Evolutionary conservation across 345 rosid genomes (phyloP).

Genomic region (Durio zibethinus): DNA sequence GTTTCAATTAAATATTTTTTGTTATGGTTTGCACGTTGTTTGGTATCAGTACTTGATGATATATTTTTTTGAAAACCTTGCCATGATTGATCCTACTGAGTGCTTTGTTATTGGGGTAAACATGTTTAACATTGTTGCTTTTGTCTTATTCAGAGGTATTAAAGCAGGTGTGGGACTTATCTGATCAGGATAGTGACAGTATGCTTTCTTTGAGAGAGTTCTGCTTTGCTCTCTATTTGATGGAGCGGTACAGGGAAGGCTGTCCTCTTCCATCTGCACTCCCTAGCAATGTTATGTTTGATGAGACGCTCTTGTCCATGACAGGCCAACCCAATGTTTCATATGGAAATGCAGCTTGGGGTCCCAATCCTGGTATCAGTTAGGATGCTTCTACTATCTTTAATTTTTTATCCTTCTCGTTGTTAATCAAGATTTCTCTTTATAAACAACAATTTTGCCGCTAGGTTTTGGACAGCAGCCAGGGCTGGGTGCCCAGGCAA

Average conservation of each 20-base stretch:
- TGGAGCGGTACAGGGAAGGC: constrained; percentile 97
- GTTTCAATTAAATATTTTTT: neutral
- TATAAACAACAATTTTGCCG: constrained; percentile 7
- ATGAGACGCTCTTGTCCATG: constrained; percentile 83
- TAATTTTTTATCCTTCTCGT: constrained; percentile 17
- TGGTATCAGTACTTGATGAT: no score
- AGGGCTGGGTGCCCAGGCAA: constrained; percentile 49
- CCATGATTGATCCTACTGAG: neutral
- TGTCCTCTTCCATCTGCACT: constrained; percentile 77
- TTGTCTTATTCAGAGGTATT: constrained; percentile 64
- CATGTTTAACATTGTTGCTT: constrained; percentile 21
- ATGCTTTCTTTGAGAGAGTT: constrained; percentile 99
- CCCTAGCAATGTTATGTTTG: constrained; percentile 76
- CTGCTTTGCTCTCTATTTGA: constrained; percentile 88
- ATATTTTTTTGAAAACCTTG: constrained; percentile 8
- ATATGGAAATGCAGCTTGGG: constrained; percentile 78
- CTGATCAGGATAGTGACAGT: constrained; percentile 97
- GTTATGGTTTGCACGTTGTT: neutral
- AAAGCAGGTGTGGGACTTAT: constrained; percentile 97
- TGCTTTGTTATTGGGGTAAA: constrained; percentile 17
- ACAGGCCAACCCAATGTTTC: constrained; percentile 64
- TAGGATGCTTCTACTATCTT: constrained; percentile 24
- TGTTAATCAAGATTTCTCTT: constrained; percentile 20
- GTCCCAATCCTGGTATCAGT: constrained; percentile 57
- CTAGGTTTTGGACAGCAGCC: constrained; percentile 74